These are phyloP conservation scores for Fusarium graminum DNA, from an alignment of 2,329 filamentous ascomycete genomes.

Conservation along the genomic window DNA sequence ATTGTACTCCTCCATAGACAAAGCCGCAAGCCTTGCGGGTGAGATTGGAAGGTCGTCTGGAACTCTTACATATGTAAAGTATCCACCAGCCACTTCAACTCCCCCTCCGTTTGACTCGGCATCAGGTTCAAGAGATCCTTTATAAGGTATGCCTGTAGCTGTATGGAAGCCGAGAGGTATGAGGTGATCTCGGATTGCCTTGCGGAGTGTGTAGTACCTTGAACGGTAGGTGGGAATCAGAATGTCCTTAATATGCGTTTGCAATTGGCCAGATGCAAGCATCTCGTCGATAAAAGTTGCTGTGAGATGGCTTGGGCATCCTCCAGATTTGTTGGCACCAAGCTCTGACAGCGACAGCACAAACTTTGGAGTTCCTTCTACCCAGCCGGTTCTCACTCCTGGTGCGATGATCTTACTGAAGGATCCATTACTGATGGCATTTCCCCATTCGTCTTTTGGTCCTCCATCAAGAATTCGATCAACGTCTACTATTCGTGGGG, in stretches of 20 bases:
- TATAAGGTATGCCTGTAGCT: neutral
- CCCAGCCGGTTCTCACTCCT: conserved; percentile 3
- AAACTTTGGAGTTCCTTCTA: neutral
- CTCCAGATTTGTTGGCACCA: conserved; percentile 2
- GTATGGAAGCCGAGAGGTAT: neutral
- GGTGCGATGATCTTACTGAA: conserved; percentile 4
- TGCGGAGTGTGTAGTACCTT: neutral
- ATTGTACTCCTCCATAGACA: neutral
- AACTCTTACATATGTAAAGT: neutral
- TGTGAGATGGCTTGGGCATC: conserved; percentile 1
- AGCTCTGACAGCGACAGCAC: neutral
- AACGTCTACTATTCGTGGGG: neutral
- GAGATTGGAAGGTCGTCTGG: neutral
- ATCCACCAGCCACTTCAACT: neutral
- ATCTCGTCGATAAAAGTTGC: conserved; percentile 1
- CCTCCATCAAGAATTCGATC: neutral
- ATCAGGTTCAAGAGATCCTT: neutral
- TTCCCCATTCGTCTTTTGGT: neutral
- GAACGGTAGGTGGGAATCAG: neutral
- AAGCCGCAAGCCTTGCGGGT: neutral
- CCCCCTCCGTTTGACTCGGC: neutral
- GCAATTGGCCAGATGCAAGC: neutral
- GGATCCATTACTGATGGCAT: conserved; percentile 1
- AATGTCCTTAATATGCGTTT: neutral
- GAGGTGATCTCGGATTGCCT: neutral